Conservation (phyloP, 2,329 filamentous ascomycete genomes). For the Basipetospora chlamydospora region DNA sequence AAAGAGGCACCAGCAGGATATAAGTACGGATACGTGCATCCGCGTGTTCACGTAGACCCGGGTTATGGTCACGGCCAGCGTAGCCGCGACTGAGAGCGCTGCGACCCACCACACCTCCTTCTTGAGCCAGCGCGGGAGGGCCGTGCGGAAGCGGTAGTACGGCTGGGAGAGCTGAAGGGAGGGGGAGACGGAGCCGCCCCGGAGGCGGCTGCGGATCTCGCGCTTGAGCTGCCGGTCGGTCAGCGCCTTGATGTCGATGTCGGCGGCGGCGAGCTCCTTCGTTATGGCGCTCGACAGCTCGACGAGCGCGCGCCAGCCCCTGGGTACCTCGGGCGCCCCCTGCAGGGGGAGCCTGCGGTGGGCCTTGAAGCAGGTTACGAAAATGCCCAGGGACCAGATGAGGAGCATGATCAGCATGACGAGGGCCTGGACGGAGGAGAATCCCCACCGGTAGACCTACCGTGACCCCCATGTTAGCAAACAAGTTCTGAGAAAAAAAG, state of each 20-base stretch:
- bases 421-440: slow-evolving; percentile 14
- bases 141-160: background rate
- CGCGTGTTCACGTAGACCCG: no score
- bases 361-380: slow-evolving; percentile 10
- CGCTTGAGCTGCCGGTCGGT: slow-evolving; percentile 9
- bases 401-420: slow-evolving; percentile 6
- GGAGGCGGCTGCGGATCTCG: slow-evolving; percentile 9
- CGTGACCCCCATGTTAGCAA: background rate
- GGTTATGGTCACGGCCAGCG: no score
- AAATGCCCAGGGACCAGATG: slow-evolving; percentile 12
- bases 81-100: background rate
- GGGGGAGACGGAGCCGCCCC: slow-evolving; percentile 11
- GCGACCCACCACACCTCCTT: slow-evolving; percentile 6
- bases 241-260: slow-evolving; percentile 8
- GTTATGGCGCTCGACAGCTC: slow-evolving; percentile 5
- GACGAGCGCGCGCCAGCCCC: slow-evolving; percentile 5
- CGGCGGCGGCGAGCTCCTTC: slow-evolving; percentile 8
- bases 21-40: no score
- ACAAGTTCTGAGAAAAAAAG: background rate
- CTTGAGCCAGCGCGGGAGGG: slow-evolving; percentile 4
- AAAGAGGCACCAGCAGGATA: background rate
- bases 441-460: slow-evolving; percentile 13
- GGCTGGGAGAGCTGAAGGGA: background rate
- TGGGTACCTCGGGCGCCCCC: background rate
- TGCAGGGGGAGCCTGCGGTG: slow-evolving; percentile 5